Base-by-base conservation (phyloP, 2,329 filamentous ascomycete species). In the Colletotrichum euphorbiae region DNA sequence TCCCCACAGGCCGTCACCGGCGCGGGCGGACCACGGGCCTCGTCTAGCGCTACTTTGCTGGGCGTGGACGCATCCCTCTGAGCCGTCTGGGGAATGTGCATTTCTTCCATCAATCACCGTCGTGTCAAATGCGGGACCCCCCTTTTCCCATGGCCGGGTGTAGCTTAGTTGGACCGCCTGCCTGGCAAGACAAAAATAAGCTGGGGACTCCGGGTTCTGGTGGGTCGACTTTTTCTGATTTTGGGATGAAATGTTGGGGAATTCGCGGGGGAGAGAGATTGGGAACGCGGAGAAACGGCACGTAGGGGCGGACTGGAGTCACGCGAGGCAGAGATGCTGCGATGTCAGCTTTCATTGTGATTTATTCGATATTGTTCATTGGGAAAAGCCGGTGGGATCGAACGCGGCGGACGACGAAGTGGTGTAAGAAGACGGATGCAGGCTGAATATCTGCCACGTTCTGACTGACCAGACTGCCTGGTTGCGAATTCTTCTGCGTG, bases 51-150 rank as follows among this genome's bases (percentile, higher is more conserved):
- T 42, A 11, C 24, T 6, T 6, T 28, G 24, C 24, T 4, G 31
- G 58, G 58, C 46, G 57, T 61, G 57, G 45, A 4, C 46, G 58
- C 58, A 61, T 61, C 58, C 58, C 11, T 31, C 19, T 24, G n/a
- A 28, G 15, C 36, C 15, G 24, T 61, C 45, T 50, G 52, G 60
- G 64, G 51, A 40, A 52, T 45, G 38, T 15, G 40, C n/a, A 56
- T 56, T 67, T 58, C 60, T 67, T 67, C 65, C 60, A 54, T 67
- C 65, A 67, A 67, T 67, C 60, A 67, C 13, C 13, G 36, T 40
- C 51, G 43, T 13, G 28, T 42, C 36, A 17, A 19, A 17, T 45
- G 60, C 45, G 45, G 65, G 28, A 28, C 46, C 9, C 38, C 52
- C 19, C 24, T 12, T 19, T 17, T n/a, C 38, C 24, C 24, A 4